A percentile compares a stretch with the other conserved stretches of the same genome.
These are phyloP conservation scores for Scopulariopsis brevicaulis DNA, from an alignment of 2,329 filamentous ascomycete genomes.

Conservation along the genomic window DNA sequence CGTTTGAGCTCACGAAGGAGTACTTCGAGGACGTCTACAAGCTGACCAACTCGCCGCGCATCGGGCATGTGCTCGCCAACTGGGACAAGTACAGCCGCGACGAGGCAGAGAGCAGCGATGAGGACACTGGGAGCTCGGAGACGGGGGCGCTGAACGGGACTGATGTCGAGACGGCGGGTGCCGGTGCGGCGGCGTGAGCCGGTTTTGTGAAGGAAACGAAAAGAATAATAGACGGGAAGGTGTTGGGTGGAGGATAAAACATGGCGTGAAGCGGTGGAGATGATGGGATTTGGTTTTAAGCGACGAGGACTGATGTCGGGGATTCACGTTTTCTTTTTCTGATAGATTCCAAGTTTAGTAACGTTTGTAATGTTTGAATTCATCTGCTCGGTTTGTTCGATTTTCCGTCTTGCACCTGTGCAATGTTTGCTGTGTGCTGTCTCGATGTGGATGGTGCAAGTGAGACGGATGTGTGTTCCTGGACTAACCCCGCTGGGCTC, in stretches of 20 bases:
- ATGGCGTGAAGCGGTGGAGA: not conserved
- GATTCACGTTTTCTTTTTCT: not conserved
- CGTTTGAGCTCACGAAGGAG: constrained; percentile 92
- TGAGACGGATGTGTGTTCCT: no score
- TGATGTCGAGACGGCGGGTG: constrained; percentile 3
- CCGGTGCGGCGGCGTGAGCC: constrained; percentile 3
- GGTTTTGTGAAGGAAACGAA: not conserved
- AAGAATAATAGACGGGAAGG: not conserved
- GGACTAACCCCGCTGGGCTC: no score
- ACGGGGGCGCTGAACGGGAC: constrained; percentile 3
- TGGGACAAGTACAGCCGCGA: constrained; percentile 61
- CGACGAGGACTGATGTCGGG: not conserved
- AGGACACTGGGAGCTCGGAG: constrained; percentile 3
- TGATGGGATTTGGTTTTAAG: not conserved
- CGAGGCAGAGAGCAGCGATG: constrained; percentile 22
- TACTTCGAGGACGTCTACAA: constrained; percentile 99
- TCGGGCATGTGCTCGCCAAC: constrained; percentile 74
- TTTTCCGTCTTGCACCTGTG: no score
- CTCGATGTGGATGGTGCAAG: no score
- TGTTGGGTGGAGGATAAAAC: not conserved
- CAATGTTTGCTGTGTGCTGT: no score
- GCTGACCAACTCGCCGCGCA: constrained; percentile 74
- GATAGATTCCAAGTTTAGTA: no score
- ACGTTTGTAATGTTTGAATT: no score
- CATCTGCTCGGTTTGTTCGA: no score